phyloP scores from a whole-genome alignment of 805 yeast species.

The Myxozyma monticola region DNA sequence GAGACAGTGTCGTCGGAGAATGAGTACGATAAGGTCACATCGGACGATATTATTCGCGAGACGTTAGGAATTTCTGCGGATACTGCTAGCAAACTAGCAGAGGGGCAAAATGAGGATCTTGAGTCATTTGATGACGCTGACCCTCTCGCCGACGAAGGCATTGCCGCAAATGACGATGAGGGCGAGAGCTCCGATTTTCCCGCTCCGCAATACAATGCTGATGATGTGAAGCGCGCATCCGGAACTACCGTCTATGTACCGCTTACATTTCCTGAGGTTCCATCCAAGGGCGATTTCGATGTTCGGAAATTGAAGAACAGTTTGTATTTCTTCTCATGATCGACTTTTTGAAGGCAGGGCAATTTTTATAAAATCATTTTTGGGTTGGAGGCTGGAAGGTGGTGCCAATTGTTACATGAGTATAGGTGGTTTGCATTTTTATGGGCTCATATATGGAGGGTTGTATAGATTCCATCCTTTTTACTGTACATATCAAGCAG shows the following conservation, averaged over 20 bases:
- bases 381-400: too few relatives aligned
- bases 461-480: too few relatives aligned
- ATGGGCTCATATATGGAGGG: too few relatives aligned
- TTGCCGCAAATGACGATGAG: background rate
- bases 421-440: too few relatives aligned
- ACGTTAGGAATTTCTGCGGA: conserved; percentile 10
- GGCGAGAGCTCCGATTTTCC: background rate
- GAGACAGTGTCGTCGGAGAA: conserved; percentile 38
- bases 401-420: too few relatives aligned
- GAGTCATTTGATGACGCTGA: background rate
- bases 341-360: background rate
- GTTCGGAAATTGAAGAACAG: conserved; percentile 71
- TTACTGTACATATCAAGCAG: too few relatives aligned
- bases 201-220: background rate
- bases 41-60: conserved; percentile 33
- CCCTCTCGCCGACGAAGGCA: background rate
- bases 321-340: conserved; percentile 66
- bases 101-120: background rate
- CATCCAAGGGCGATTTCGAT: conserved; percentile 68
- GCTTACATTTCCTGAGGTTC: conserved; percentile 31
- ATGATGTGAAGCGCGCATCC: background rate
- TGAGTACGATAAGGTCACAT: conserved; percentile 34
- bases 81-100: conserved; percentile 4
- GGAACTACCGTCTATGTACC: conserved; percentile 18
- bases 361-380: too few relatives aligned